Evolutionary conservation across 768 basidiomycete genomes (phyloP).

Genomic region (Cystofilobasidium macerans): DNA sequence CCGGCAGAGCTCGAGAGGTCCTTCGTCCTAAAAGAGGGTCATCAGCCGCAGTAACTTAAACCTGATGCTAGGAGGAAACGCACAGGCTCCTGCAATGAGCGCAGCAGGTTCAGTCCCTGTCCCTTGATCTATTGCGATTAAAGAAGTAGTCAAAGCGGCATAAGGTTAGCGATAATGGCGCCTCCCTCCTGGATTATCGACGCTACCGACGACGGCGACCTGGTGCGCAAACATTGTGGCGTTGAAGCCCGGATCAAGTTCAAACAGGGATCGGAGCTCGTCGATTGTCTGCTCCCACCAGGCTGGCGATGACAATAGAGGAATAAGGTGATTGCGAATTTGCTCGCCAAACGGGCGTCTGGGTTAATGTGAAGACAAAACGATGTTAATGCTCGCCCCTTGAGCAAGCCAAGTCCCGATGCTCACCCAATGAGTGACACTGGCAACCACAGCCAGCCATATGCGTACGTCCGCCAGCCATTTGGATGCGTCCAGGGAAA

Average conservation of each 20-base stretch:
- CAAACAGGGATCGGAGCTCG: slow-evolving; percentile 42
- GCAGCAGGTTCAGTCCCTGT: slow-evolving; percentile 16
- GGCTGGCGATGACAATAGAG: slow-evolving; percentile 63
- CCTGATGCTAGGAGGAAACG: not conserved
- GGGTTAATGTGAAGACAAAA: slow-evolving; percentile 59
- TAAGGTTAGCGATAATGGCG: too few species aligned
- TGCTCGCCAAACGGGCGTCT: slow-evolving; percentile 64
- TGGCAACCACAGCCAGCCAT: slow-evolving; percentile 78
- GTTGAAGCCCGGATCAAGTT: slow-evolving; percentile 15
- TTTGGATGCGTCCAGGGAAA: slow-evolving; percentile 85
- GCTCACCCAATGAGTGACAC: slow-evolving; percentile 47
- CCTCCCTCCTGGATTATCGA: too few species aligned
- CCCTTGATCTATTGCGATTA: too few species aligned
- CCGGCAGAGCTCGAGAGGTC: slow-evolving; percentile 83
- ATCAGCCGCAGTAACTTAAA: not conserved
- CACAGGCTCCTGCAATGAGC: slow-evolving; percentile 20
- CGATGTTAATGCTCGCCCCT: slow-evolving; percentile 43
- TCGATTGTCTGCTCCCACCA: slow-evolving; percentile 88
- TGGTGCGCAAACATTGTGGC: slow-evolving; percentile 49
- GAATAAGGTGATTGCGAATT: slow-evolving; percentile 70
- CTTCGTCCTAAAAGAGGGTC: slow-evolving; percentile 39
- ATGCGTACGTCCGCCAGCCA: slow-evolving; percentile 66
- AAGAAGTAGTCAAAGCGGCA: too few species aligned
- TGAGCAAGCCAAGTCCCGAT: slow-evolving; percentile 34
- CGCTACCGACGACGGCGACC: too few species aligned